Evolutionary conservation across 108 stramenopile genomes (phyloP).

Genomic region (Hondaea fermentalgiana): DNA sequence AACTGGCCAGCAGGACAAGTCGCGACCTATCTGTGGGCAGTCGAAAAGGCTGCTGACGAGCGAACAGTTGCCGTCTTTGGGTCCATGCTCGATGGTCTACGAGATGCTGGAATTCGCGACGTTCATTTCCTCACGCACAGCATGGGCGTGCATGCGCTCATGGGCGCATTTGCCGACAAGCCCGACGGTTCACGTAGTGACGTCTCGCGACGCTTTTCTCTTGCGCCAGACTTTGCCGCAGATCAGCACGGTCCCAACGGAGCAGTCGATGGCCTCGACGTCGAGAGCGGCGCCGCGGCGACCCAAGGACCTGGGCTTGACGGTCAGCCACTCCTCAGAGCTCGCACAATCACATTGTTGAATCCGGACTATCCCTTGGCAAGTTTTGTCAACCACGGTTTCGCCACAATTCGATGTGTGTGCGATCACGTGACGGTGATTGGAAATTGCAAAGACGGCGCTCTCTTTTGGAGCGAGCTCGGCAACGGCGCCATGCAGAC

Average conservation of each 20-base stretch:
- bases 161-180: conserved; percentile 34
- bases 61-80: conserved; percentile 28
- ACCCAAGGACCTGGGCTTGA: not conserved
- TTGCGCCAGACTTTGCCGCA: conserved; percentile 22
- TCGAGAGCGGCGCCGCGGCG: not conserved
- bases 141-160: conserved; percentile 42
- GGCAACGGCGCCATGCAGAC: conserved; percentile 32
- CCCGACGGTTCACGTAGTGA: conserved; percentile 22
- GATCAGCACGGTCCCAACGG: not conserved
- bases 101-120: conserved; percentile 32
- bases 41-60: not conserved
- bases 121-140: conserved; percentile 49
- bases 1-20: conserved; percentile 41
- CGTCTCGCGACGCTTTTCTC: conserved; percentile 27
- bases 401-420: conserved; percentile 27
- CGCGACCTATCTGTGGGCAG: conserved; percentile 31
- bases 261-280: not conserved
- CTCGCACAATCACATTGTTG: conserved; percentile 36
- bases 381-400: conserved; percentile 34
- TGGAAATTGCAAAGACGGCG: conserved; percentile 36
- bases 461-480: conserved; percentile 34
- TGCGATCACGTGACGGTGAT: conserved; percentile 34
- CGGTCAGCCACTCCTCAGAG: not conserved
- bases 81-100: conserved; percentile 27
- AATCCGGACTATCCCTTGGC: conserved; percentile 44